Conservation (phyloP, 2,329 filamentous ascomycete species). For the Colletotrichum melonis region DNA sequence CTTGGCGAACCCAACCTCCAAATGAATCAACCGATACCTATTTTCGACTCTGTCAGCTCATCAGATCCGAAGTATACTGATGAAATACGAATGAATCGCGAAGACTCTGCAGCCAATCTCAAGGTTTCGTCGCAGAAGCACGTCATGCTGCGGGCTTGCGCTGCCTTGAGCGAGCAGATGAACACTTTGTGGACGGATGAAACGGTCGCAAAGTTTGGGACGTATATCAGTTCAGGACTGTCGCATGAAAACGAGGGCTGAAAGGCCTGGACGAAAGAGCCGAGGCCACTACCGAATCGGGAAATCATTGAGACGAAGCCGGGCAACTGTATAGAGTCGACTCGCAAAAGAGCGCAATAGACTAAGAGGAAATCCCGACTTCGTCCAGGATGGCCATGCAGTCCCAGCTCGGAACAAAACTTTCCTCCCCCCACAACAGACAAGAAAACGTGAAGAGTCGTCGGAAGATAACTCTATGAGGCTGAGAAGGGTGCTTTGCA, state of each 20-base stretch:
- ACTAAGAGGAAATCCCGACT: background rate
- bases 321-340: background rate
- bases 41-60: conserved; percentile 24
- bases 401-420: conserved; percentile 2
- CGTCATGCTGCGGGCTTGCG: conserved; percentile 15
- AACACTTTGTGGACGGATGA: conserved; percentile 29
- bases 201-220: conserved; percentile 20
- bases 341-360: background rate
- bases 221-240: conserved; percentile 19
- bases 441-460: conserved; percentile 21
- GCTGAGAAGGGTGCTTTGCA: conserved; percentile 14
- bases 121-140: conserved; percentile 20
- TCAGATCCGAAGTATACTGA: conserved; percentile 4
- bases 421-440: conserved; percentile 15
- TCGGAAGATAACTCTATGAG: conserved; percentile 33
- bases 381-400: conserved; percentile 20
- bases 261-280: background rate
- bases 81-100: background rate
- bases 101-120: background rate
- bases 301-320: conserved; percentile 20
- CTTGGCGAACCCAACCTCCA: background rate
- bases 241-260: conserved; percentile 1
- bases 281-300: background rate
- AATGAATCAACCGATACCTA: background rate
- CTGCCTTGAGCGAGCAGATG: conserved; percentile 26